Evolutionary conservation across 768 basidiomycete genomes (phyloP).

Genomic region (Termitomyces sp.): DNA sequence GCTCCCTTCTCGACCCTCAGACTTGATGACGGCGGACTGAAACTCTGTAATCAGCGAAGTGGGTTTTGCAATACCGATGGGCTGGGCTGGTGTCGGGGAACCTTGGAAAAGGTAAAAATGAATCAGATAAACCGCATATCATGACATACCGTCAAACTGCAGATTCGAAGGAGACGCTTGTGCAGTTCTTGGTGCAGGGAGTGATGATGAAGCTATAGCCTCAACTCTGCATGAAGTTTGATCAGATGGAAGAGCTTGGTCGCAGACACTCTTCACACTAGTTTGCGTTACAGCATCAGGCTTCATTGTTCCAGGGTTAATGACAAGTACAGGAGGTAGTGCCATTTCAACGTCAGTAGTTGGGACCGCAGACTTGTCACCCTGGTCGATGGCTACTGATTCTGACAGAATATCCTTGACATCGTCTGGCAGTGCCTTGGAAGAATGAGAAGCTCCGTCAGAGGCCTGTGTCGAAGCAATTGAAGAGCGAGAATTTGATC

Average conservation of each 20-base stretch:
- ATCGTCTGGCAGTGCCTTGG: background rate
- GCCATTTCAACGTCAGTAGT: background rate
- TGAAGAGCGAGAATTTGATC: constrained; percentile 51
- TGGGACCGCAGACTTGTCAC: background rate
- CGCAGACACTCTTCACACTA: background rate
- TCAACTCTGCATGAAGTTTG: background rate
- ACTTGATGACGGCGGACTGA: background rate
- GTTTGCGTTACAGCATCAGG: background rate
- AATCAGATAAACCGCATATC: background rate
- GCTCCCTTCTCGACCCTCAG: background rate
- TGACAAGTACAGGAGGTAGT: background rate
- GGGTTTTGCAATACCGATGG: background rate
- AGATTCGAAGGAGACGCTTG: background rate
- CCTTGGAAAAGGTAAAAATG: background rate
- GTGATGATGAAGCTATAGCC: background rate
- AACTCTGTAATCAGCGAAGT: background rate
- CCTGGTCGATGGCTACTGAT: background rate
- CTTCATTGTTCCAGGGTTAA: background rate
- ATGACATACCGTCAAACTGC: background rate
- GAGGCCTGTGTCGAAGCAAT: constrained; percentile 49
- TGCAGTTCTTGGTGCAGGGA: background rate
- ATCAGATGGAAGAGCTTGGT: background rate
- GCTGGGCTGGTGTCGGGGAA: background rate
- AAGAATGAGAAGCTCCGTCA: constrained; percentile 24
- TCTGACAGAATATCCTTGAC: background rate